phyloP scores from a whole-genome alignment of 208 protist species.

The Histomonas meleagridis region DNA sequence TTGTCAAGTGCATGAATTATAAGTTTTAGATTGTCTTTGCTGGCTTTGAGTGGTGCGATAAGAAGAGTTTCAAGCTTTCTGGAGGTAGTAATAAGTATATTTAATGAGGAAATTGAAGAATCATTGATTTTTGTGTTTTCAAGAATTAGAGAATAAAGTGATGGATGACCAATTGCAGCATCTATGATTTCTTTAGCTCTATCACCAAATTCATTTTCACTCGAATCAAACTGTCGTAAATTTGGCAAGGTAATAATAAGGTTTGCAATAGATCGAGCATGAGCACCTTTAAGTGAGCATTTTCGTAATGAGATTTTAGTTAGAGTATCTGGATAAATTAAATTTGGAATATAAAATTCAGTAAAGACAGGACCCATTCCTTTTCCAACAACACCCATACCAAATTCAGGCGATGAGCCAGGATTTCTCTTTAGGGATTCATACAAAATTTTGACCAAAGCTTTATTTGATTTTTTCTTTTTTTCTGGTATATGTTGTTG shows the following conservation, averaged over 20 bases:
- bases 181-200: neutral
- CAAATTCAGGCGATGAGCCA: neutral
- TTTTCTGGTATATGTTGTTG: too few relatives aligned
- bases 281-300: neutral
- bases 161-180: neutral
- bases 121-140: neutral
- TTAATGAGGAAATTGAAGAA: too few relatives aligned
- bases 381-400: neutral
- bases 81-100: neutral
- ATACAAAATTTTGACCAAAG: neutral
- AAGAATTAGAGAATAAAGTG: neutral
- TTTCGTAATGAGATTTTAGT: conserved; percentile 29
- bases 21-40: neutral
- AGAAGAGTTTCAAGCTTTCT: neutral
- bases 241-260: neutral
- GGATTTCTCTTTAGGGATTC: neutral
- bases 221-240: neutral
- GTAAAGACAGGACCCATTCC: neutral
- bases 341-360: neutral
- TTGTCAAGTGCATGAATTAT: neutral
- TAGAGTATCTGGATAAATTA: neutral
- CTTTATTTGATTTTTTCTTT: neutral
- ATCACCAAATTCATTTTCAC: conserved; percentile 32
- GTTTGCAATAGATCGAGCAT: neutral
- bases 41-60: neutral